Base-by-base conservation (phyloP, 2,329 filamentous ascomycete genomes). In the Venturiaceae sp. region DNA sequence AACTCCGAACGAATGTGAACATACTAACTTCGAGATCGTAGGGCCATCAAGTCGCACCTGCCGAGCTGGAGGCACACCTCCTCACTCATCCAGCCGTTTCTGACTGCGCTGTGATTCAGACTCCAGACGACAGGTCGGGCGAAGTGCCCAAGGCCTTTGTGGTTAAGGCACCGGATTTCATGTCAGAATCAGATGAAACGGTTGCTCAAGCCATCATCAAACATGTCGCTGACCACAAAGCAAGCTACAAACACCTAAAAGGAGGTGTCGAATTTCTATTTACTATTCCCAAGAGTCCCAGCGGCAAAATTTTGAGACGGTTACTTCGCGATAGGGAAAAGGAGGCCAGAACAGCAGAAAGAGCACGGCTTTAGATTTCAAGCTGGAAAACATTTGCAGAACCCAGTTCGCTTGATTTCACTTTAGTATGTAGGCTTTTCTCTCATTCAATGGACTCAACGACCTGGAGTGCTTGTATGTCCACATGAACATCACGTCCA, bases 11-110 rank as follows among this genome's bases (percentile, higher is more conserved):
- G 2, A 14, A 26, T 23, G 16, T 23, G 33, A 32, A n/a, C 37
- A 54, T 30, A 50, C 52, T 37, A 32, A 57, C 33, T 53, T 46
- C 14, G n/a, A n/a, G 58, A 21, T 52, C 53, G 14, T 73, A 90
- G 84, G 90, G 88, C 59, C 77, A 86, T 61, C 89, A 94, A 83
- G 89, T 94, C 23, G 87, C 89, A 0, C 89, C 89, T 0, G 89
- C 89, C 1, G 89, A 94, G 68, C 82, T 95, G 1, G 89, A 95
- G 72, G 86, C 87, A 1, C 87, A 90, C 65, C 77, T 95, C 5
- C 82, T 95, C 14, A 81, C 84, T 0, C 88, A 92, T 68, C 83
- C 85, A 0, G 78, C 79, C 11, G 88, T 94, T n/a, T 82, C 83
- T 46, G 89, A 95, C 71, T 87, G 84, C 64, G 84, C 89, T 14